Evolutionary conservation across 306 rosid genomes (phyloP), one percentile per base, ranked within the genome.

Genomic region (Aeschynomene evenia): DNA sequence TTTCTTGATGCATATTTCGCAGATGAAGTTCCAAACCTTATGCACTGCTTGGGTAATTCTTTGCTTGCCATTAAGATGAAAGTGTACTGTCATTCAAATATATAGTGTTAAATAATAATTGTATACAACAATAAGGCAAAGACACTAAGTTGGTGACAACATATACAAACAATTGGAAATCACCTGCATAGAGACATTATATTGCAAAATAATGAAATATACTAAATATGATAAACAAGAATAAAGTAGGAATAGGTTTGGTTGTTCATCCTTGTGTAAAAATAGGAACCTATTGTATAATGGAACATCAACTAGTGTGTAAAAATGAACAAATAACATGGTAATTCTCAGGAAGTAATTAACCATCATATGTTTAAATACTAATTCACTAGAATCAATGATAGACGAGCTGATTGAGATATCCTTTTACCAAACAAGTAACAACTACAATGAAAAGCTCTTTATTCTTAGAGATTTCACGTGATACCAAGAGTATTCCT

Each of bases 41-140:
- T 82, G 76, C 97, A 93, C 64, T 84, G 94, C 72, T 90, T 93
- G 1, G 98, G 98, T 60, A 93, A 79, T 61, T 78, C 92, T 80
- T 93, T 93, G 84, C 90, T 93, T 61, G 98, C 98, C 70, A 86
- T 81, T 75, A 93, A 63, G 85, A 93, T 86, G 84, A 93, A 93
- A 48, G 98, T 93, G 80, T 93, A 93, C 97, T 93, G 91, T 81
- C 63, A 73, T 40, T 60, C 75, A 80, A 73, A 73, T 68, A 83
- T 66, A 46, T 16, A 26, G 29, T 51, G 78, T 82, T 54, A 81
- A 70, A 68, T 48, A 40, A 26, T 42, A 66, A 71, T 28, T 42
- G 31, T 63, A 59, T 21, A 72, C 22, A 65, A 71, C 24, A 28
- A 75, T 37, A 52, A 4, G 29, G 15, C 63, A 40, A 13, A 73